A percentile compares a stretch with the other conserved stretches of the same genome.
These are phyloP conservation scores for Colletotrichum ledebouriae DNA, from an alignment of 2,329 filamentous ascomycete species.

Conservation along the genomic window DNA sequence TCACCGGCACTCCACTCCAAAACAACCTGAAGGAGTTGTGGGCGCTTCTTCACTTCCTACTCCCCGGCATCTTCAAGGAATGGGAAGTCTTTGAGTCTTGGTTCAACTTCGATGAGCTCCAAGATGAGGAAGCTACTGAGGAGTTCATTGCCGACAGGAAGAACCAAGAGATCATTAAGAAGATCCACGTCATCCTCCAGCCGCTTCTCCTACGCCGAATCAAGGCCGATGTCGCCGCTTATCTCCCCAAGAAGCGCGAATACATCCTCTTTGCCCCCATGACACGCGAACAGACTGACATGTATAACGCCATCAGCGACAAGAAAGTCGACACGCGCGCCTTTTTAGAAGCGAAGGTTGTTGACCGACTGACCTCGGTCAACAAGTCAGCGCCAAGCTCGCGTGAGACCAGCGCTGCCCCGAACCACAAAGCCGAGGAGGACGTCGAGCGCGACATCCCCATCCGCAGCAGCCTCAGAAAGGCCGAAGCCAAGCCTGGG, in stretches of 20 bases:
- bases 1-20: slow-evolving; percentile 94
- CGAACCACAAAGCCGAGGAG: slow-evolving; percentile 42
- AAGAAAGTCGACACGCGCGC: slow-evolving; percentile 73
- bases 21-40: slow-evolving; percentile 96
- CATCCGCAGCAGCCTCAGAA: slow-evolving; percentile 53
- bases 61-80: slow-evolving; percentile 93
- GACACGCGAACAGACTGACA: slow-evolving; percentile 88
- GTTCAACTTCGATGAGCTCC: slow-evolving; percentile 96
- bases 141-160: slow-evolving; percentile 84
- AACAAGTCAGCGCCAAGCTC: slow-evolving; percentile 51
- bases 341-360: slow-evolving; percentile 85
- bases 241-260: slow-evolving; percentile 95
- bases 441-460: slow-evolving; percentile 48
- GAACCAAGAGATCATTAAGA: slow-evolving; percentile 68
- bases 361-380: slow-evolving; percentile 68
- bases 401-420: slow-evolving; percentile 47
- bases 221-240: slow-evolving; percentile 92
- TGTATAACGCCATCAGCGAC: slow-evolving; percentile 79
- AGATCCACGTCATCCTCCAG: slow-evolving; percentile 93
- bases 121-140: slow-evolving; percentile 84
- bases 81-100: slow-evolving; percentile 93
- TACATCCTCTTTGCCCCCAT: slow-evolving; percentile 96
- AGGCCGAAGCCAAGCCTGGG: slow-evolving; percentile 46
- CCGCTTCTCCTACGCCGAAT: slow-evolving; percentile 89
- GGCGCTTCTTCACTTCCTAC: slow-evolving; percentile 93